A percentile compares a stretch with the other conserved stretches of the same genome.
These are phyloP conservation scores for Otatea glauca DNA, from an alignment of 176 grass and related monocot species.

Conservation along the genomic window DNA sequence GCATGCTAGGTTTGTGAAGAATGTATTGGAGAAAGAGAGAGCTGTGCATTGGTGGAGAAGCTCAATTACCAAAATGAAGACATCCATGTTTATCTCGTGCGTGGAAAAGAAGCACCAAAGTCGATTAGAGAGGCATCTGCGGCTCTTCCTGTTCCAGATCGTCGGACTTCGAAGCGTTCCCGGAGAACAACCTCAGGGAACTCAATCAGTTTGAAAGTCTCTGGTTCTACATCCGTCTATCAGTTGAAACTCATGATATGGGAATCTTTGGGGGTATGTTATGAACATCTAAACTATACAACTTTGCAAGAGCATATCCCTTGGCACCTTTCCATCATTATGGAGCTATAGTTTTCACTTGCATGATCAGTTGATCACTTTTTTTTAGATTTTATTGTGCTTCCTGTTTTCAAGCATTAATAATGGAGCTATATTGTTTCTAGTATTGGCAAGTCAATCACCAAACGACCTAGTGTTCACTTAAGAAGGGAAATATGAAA, in stretches of 20 bases:
- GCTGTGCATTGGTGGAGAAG: slow-evolving; percentile 78
- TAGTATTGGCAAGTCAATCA: slow-evolving; percentile 7
- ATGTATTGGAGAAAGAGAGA: slow-evolving; percentile 96
- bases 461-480: not conserved
- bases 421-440: not conserved
- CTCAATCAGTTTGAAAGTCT: slow-evolving; percentile 81
- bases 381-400: not conserved
- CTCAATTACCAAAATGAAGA: slow-evolving; percentile 79
- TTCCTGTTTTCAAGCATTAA: not conserved
- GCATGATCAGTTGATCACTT: not conserved
- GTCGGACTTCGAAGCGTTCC: slow-evolving; percentile 89
- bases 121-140: slow-evolving; percentile 79
- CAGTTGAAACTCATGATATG: slow-evolving; percentile 99
- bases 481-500: not conserved
- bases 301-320: not conserved
- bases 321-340: slow-evolving; percentile 3
- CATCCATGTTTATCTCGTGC: slow-evolving; percentile 83
- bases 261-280: slow-evolving; percentile 96
- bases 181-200: slow-evolving; percentile 78
- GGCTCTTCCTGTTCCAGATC: slow-evolving; percentile 62
- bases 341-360: slow-evolving; percentile 20
- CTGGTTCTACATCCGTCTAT: slow-evolving; percentile 85
- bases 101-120: slow-evolving; percentile 94
- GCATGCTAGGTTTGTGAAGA: slow-evolving; percentile 76
- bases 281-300: slow-evolving; percentile 8